phyloP scores from a whole-genome alignment of 176 grass and related monocot genomes.

The Aegilops longissima region DNA sequence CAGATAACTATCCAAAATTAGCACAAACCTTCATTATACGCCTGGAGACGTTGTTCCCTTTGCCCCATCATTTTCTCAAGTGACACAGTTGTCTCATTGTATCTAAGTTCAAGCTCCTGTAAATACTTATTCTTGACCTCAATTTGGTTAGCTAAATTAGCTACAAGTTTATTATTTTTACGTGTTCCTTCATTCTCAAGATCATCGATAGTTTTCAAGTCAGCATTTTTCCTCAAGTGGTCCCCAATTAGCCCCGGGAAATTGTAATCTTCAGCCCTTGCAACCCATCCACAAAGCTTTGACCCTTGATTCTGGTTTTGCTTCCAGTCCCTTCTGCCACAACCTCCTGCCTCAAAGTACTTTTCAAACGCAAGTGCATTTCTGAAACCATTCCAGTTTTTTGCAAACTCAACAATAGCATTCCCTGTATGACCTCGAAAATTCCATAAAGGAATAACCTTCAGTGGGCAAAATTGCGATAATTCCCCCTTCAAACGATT shows the following conservation, averaged over 20 bases:
- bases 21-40: slow-evolving; percentile 23
- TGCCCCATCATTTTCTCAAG: slow-evolving; percentile 21
- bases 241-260: slow-evolving; percentile 5
- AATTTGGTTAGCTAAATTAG: slow-evolving; percentile 12
- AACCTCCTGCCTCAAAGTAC: neutral
- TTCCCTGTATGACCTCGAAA: slow-evolving; percentile 60
- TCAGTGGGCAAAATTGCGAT: slow-evolving; percentile 44
- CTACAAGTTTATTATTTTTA: slow-evolving; percentile 11
- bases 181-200: slow-evolving; percentile 13
- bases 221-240: slow-evolving; percentile 14
- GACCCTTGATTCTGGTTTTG: neutral
- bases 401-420: slow-evolving; percentile 70
- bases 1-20: neutral
- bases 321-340: slow-evolving; percentile 1
- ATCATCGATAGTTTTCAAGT: slow-evolving; percentile 16
- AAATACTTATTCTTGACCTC: slow-evolving; percentile 7
- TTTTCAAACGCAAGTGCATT: slow-evolving; percentile 14
- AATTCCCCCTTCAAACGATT: slow-evolving; percentile 56
- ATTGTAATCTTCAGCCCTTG: slow-evolving; percentile 4
- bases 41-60: slow-evolving; percentile 10
- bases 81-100: slow-evolving; percentile 9
- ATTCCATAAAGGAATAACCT: slow-evolving; percentile 68
- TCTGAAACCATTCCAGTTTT: slow-evolving; percentile 68
- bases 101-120: slow-evolving; percentile 18
- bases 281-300: slow-evolving; percentile 19